A percentile compares a stretch with the other conserved stretches of the same genome.
Conservation (phyloP, 768 basidiomycete species). For the Calvatia gigantea region DNA sequence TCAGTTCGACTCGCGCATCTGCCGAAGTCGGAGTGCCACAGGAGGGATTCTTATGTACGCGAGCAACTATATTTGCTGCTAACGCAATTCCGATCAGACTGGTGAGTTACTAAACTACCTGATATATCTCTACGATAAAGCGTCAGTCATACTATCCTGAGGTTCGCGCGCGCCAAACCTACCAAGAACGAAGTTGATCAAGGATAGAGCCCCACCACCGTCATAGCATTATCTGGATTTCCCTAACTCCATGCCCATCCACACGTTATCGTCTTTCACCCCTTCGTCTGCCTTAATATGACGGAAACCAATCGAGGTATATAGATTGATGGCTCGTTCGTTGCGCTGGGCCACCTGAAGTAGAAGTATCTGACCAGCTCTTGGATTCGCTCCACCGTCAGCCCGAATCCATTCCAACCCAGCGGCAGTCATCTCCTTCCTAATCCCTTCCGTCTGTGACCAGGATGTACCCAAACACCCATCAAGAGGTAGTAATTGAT, state of each 20-base stretch:
- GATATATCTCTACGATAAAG: too few species aligned
- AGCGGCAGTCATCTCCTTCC: conserved; percentile 1
- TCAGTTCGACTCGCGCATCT: too few species aligned
- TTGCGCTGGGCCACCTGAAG: background rate
- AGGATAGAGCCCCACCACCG: background rate
- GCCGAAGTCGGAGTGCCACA: too few species aligned
- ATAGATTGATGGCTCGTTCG: conserved; percentile 1
- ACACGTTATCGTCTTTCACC: background rate
- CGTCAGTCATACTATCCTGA: too few species aligned
- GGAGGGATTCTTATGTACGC: background rate
- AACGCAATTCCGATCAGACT: background rate
- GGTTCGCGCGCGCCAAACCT: background rate
- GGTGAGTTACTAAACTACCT: background rate
- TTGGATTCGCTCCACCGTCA: background rate
- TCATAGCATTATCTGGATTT: background rate
- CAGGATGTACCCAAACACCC: conserved; percentile 7
- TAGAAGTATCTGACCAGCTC: background rate
- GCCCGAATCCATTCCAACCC: conserved; percentile 8
- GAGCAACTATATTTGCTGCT: background rate
- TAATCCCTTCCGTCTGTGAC: conserved; percentile 5
- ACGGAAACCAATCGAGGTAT: conserved; percentile 3
- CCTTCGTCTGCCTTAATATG: background rate
- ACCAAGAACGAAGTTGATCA: conserved; percentile 13
- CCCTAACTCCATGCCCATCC: conserved; percentile 6
- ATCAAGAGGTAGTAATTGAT: background rate